Evolutionary conservation across 306 rosid genomes (phyloP).

Genomic region (Fragaria vesca): DNA sequence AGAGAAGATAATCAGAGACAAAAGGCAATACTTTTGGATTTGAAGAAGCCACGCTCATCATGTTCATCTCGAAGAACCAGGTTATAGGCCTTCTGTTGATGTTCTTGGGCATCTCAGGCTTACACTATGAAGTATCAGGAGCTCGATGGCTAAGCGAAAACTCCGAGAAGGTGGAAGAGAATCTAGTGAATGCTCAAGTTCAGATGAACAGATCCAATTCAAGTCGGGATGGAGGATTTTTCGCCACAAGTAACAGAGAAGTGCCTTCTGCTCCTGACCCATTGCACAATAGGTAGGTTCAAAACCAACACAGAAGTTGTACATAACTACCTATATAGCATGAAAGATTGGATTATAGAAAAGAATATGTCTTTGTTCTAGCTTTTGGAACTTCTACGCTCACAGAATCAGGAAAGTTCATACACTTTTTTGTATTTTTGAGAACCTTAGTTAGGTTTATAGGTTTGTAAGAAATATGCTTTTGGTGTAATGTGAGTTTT

Average conservation of each 20-base stretch:
- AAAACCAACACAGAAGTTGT: constrained; percentile 14
- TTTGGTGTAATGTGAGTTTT: not conserved
- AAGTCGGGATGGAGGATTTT: constrained; percentile 33
- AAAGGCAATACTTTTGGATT: not conserved
- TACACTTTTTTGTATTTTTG: not conserved
- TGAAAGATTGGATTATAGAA: constrained; percentile 16
- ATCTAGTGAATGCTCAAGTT: constrained; percentile 27
- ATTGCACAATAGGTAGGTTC: constrained; percentile 69
- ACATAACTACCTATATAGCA: constrained; percentile 22
- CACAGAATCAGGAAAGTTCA: not conserved
- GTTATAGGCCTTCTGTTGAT: constrained; percentile 37
- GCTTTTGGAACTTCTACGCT: not conserved
- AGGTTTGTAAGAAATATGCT: constrained; percentile 4
- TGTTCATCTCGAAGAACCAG: constrained; percentile 45
- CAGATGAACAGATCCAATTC: constrained; percentile 26
- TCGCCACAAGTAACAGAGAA: constrained; percentile 41
- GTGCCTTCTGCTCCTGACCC: constrained; percentile 85
- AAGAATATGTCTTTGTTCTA: not conserved
- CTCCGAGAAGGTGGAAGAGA: constrained; percentile 24
- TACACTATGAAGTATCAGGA: constrained; percentile 35
- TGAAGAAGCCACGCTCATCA: constrained; percentile 24
- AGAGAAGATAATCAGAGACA: constrained; percentile 21
- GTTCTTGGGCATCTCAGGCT: constrained; percentile 37
- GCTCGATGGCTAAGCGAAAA: constrained; percentile 30
- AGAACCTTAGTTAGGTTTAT: not conserved